A percentile compares a stretch with the other conserved stretches of the same genome.
phyloP scores from a whole-genome alignment of 176 grass and related monocot species.

The Hordeum marinum region DNA sequence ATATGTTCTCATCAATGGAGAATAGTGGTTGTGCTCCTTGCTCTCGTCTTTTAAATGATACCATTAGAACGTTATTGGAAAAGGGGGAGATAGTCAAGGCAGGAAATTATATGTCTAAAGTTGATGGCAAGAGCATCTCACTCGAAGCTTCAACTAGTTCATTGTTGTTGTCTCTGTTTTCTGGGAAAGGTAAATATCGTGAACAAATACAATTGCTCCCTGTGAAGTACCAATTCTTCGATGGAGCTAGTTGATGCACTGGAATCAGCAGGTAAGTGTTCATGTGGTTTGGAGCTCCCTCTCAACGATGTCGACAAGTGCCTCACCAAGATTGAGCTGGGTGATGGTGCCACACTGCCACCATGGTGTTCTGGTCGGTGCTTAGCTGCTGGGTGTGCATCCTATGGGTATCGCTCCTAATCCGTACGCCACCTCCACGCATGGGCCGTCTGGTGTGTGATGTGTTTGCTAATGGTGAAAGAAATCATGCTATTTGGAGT shows the following conservation, averaged over 20 bases:
- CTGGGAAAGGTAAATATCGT: not conserved
- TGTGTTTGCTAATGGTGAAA: not conserved
- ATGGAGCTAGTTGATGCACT: not conserved
- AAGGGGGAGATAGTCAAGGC: not conserved
- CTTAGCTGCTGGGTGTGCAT: no score
- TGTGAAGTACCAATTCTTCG: not conserved
- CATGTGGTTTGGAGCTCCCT: not conserved
- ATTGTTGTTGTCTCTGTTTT: not conserved
- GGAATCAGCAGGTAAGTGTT: not conserved
- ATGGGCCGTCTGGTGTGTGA: not conserved
- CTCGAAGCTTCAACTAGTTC: constrained; percentile 1
- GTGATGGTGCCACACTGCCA: not conserved
- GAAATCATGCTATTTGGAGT: not conserved
- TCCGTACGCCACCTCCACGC: not conserved
- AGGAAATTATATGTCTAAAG: not conserved
- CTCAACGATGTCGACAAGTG: not conserved
- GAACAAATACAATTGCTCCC: constrained; percentile 10
- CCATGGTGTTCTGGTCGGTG: no score
- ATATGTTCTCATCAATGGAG: not conserved
- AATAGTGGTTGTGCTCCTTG: not conserved
- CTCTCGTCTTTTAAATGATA: not conserved
- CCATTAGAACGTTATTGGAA: not conserved
- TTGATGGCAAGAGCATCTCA: not conserved
- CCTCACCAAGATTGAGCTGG: not conserved
- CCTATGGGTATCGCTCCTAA: not conserved